A percentile compares a stretch with the other conserved stretches of the same genome.
Evolutionary conservation across 2,329 filamentous ascomycete species (phyloP).

Genomic region (Pyrenochaeta sp.): DNA sequence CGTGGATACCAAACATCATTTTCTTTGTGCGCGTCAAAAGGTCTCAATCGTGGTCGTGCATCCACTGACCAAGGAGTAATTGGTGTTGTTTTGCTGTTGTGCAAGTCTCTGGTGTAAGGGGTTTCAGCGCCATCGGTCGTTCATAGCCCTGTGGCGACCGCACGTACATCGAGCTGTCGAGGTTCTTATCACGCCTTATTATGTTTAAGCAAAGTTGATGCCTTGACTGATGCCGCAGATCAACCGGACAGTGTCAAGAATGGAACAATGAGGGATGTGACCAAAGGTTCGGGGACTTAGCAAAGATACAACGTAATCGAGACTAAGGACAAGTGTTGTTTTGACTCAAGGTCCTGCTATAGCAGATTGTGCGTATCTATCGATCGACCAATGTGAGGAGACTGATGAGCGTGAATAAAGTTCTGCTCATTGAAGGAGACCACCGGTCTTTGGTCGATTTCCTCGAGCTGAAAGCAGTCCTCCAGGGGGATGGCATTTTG

Average conservation of each 20-base stretch:
- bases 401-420: not conserved
- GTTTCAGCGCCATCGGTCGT: not conserved
- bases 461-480: not conserved
- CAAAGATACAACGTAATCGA: too few relatives aligned
- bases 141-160: too few relatives aligned
- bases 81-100: slow-evolving; percentile 9
- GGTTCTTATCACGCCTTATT: too few relatives aligned
- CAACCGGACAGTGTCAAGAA: too few relatives aligned
- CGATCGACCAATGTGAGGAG: not conserved
- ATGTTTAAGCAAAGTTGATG: too few relatives aligned
- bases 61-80: not conserved
- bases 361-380: too few relatives aligned
- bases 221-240: too few relatives aligned
- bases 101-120: slow-evolving; percentile 14
- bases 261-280: too few relatives aligned
- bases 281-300: too few relatives aligned
- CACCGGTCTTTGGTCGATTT: not conserved
- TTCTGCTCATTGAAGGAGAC: not conserved
- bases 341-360: too few relatives aligned
- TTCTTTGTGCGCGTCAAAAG: slow-evolving; percentile 27
- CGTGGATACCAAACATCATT: slow-evolving; percentile 6
- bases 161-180: too few relatives aligned
- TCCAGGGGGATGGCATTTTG: not conserved
- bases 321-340: too few relatives aligned
- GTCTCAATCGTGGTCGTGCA: not conserved